These are phyloP conservation scores for Penicillium janthinellum DNA, from an alignment of 2,329 filamentous ascomycete genomes.

Conservation along the genomic window DNA sequence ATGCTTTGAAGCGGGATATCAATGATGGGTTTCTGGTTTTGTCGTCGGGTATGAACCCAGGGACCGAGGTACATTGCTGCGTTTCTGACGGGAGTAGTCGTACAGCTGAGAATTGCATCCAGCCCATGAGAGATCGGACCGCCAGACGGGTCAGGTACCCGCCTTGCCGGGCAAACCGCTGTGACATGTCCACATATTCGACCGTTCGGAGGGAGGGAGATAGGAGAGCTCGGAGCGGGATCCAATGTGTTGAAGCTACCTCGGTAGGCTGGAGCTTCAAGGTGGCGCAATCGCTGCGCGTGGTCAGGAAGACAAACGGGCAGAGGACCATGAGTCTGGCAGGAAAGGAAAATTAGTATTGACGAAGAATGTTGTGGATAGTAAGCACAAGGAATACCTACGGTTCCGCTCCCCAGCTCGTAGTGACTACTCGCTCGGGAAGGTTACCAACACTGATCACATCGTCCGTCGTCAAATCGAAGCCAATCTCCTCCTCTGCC, in stretches of 20 bases:
- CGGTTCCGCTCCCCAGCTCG: constrained; percentile 67
- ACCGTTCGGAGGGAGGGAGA: constrained; percentile 61
- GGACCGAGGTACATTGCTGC: constrained; percentile 57
- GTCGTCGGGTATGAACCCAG: constrained; percentile 51
- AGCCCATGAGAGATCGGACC: constrained; percentile 60
- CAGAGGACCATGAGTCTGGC: constrained; percentile 67
- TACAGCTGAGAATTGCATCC: constrained; percentile 70
- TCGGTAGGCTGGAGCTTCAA: constrained; percentile 68
- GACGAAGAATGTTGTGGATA: neutral
- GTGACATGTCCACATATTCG: constrained; percentile 65
- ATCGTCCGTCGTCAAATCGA: constrained; percentile 56
- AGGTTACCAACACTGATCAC: constrained; percentile 61
- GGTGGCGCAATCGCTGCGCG: constrained; percentile 56
- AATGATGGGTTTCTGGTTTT: constrained; percentile 23
- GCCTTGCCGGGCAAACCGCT: constrained; percentile 60
- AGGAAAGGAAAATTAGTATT: constrained; percentile 18
- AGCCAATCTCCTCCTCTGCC: constrained; percentile 66
- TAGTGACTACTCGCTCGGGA: constrained; percentile 66
- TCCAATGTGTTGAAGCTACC: constrained; percentile 70
- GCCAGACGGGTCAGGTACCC: constrained; percentile 58
- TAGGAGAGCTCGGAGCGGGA: constrained; percentile 64
- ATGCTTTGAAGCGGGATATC: constrained; percentile 31
- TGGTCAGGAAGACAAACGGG: constrained; percentile 67
- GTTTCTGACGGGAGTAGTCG: constrained; percentile 63
- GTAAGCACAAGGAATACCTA: constrained; percentile 26